phyloP scores from a whole-genome alignment of 768 basidiomycete genomes.

The Suillus variegatus region DNA sequence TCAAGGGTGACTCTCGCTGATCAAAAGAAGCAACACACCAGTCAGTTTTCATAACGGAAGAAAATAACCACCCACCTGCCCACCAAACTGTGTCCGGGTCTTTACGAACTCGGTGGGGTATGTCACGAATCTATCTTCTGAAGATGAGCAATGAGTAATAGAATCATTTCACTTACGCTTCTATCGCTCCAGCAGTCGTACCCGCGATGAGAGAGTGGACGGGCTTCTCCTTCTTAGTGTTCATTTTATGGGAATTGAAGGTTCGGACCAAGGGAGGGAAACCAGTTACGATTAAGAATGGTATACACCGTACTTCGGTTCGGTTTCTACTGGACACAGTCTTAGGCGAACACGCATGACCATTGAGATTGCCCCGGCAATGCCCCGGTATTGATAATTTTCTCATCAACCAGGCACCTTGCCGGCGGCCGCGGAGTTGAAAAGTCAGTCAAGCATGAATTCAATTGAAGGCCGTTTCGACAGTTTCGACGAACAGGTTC shows the following conservation, averaged over 20 bases:
- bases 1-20: conserved; percentile 68
- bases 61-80: conserved; percentile 48
- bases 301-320: not conserved
- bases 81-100: conserved; percentile 90
- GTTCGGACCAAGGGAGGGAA: not conserved
- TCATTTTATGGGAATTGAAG: conserved; percentile 31
- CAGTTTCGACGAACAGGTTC: too few species aligned
- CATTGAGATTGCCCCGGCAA: too few species aligned
- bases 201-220: conserved; percentile 88
- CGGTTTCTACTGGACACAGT: not conserved
- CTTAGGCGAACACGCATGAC: too few species aligned
- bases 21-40: not conserved
- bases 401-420: too few species aligned
- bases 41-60: not conserved
- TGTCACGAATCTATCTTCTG: conserved; percentile 68
- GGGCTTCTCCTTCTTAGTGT: conserved; percentile 75
- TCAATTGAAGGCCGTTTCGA: too few species aligned
- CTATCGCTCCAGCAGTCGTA: conserved; percentile 87
- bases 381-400: too few species aligned
- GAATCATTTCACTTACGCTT: conserved; percentile 64
- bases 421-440: not conserved
- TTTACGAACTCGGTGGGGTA: conserved; percentile 94
- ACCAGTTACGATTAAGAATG: not conserved
- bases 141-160: conserved; percentile 20
- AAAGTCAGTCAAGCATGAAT: not conserved